Percentiles rank a stretch among this genome's conserved stretches.
phyloP scores from a whole-genome alignment of 1,284 basidiomycete species.

The Wolfiporia cocos region DNA sequence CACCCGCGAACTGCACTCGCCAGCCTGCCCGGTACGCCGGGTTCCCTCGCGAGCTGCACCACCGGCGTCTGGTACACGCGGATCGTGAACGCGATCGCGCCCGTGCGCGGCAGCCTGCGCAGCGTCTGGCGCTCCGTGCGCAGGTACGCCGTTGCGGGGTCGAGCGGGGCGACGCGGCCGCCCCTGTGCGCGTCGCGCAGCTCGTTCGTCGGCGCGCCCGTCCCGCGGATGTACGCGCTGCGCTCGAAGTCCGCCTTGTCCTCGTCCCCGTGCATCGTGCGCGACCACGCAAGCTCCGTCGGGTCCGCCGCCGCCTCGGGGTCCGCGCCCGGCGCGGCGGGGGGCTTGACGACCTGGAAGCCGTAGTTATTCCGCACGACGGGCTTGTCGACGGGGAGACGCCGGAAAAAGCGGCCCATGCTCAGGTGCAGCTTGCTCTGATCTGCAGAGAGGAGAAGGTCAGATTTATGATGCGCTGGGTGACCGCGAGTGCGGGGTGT shows the following conservation, averaged over 20 bases:
- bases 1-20: constrained; percentile 65
- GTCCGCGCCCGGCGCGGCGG: constrained; percentile 10
- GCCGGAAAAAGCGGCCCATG: constrained; percentile 66
- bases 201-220: neutral
- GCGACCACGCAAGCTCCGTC: constrained; percentile 65
- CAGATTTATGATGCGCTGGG: too few relatives aligned
- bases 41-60: constrained; percentile 50
- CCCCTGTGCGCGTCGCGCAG: neutral
- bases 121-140: constrained; percentile 72
- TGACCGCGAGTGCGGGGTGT: too few relatives aligned
- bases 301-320: constrained; percentile 39
- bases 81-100: constrained; percentile 75
- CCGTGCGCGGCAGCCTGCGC: constrained; percentile 57
- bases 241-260: constrained; percentile 30
- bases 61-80: constrained; percentile 67
- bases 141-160: constrained; percentile 46
- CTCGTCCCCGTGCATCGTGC: constrained; percentile 60
- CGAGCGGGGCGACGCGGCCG: constrained; percentile 1
- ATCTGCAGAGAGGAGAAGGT: constrained; percentile 45
- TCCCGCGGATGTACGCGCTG: constrained; percentile 15
- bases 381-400: constrained; percentile 60
- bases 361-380: constrained; percentile 71
- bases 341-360: constrained; percentile 44
- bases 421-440: constrained; percentile 58
- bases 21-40: constrained; percentile 60